Conservation (phyloP, 73 alveolate species). For the Paramecium biaurelia region DNA sequence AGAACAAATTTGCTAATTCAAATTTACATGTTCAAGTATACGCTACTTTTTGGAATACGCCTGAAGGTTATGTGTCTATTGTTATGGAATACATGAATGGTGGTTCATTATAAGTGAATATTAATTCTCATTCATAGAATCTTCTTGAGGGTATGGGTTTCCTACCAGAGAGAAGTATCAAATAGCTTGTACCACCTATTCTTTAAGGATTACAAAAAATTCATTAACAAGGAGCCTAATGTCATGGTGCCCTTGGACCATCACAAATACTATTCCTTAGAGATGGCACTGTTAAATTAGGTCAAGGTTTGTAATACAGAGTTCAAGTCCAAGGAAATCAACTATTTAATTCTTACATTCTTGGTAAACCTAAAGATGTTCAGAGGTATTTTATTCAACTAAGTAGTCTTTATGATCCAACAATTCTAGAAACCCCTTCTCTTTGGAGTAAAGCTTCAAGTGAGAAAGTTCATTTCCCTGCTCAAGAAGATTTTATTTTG, state of each 20-base stretch:
- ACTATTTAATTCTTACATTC: slow-evolving; percentile 2
- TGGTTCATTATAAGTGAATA: slow-evolving; percentile 35
- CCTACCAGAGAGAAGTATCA: slow-evolving; percentile 48
- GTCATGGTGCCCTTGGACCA: slow-evolving; percentile 55
- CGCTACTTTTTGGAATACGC: slow-evolving; percentile 57
- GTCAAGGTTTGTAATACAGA: background rate
- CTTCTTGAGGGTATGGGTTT: slow-evolving; percentile 40
- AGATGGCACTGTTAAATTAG: slow-evolving; percentile 42
- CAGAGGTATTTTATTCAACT: background rate
- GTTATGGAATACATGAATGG: slow-evolving; percentile 63
- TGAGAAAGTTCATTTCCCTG: slow-evolving; percentile 38
- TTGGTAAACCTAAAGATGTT: slow-evolving; percentile 41
- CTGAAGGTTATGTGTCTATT: slow-evolving; percentile 54
- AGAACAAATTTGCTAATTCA: slow-evolving; percentile 48
- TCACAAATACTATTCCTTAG: slow-evolving; percentile 37
- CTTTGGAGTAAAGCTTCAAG: slow-evolving; percentile 43
- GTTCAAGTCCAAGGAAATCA: background rate
- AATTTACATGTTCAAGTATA: slow-evolving; percentile 40
- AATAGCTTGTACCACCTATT: slow-evolving; percentile 1
- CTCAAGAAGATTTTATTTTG: background rate
- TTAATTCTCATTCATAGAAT: background rate
- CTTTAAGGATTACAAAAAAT: slow-evolving; percentile 10
- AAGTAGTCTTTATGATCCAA: slow-evolving; percentile 44
- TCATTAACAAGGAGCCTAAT: slow-evolving; percentile 23
- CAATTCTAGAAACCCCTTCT: slow-evolving; percentile 18